Percentiles rank a stretch among this genome's conserved stretches.
These are phyloP conservation scores for Paulownia fortunei DNA, from an alignment of 257 asterid species.

Conservation along the genomic window DNA sequence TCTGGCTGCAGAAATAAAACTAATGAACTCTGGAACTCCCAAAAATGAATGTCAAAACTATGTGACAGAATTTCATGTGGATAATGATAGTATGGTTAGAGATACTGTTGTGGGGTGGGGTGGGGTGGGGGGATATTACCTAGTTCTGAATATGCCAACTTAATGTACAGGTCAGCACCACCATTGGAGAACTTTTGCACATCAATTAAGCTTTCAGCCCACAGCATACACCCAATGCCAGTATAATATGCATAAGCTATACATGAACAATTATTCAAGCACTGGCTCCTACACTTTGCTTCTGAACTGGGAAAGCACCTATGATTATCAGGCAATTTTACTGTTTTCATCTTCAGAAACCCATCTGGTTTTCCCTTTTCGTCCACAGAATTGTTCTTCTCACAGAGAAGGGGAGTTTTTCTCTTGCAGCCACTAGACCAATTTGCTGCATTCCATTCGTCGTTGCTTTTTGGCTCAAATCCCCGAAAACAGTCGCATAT, in stretches of 20 bases:
- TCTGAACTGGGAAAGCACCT: neutral
- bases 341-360: constrained; percentile 36
- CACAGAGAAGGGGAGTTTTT: constrained; percentile 43
- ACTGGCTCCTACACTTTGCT: constrained; percentile 20
- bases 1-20: neutral
- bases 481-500: constrained; percentile 58
- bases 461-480: constrained; percentile 40
- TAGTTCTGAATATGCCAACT: constrained; percentile 34
- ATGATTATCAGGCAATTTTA: constrained; percentile 59
- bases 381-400: constrained; percentile 7
- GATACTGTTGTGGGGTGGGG: neutral
- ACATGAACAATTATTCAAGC: constrained; percentile 42
- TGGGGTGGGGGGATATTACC: constrained; percentile 21
- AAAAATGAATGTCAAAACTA: too few relatives aligned
- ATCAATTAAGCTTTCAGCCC: constrained; percentile 34
- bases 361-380: constrained; percentile 35
- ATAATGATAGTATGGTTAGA: neutral
- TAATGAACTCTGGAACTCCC: too few relatives aligned
- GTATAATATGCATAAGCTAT: constrained; percentile 30
- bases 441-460: constrained; percentile 56
- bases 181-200: constrained; percentile 24
- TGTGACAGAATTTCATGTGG: neutral
- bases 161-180: constrained; percentile 35
- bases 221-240: constrained; percentile 42
- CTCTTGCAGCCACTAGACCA: constrained; percentile 69